Conservation (phyloP, 352 stramenopile genomes). For the Pythium chondricola region DNA sequence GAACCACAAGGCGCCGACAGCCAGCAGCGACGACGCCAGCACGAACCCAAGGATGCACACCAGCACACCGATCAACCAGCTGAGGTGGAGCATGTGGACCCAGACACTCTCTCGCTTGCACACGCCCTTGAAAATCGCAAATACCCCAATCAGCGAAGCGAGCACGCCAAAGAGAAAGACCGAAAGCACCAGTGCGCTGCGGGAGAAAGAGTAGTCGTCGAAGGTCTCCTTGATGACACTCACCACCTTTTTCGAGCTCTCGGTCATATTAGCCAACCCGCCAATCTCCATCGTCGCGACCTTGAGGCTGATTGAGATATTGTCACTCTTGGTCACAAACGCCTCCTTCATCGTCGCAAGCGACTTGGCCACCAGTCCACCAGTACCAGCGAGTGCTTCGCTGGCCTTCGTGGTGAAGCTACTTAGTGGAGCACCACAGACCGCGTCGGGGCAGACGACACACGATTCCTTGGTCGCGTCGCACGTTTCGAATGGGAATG, state of each 20-base stretch:
- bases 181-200: slow-evolving; percentile 62
- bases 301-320: slow-evolving; percentile 35
- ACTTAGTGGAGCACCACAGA: slow-evolving; percentile 45
- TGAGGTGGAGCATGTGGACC: slow-evolving; percentile 73
- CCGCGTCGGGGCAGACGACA: slow-evolving; percentile 37
- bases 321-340: slow-evolving; percentile 34
- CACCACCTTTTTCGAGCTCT: slow-evolving; percentile 52
- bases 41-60: slow-evolving; percentile 81
- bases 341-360: slow-evolving; percentile 28
- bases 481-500: slow-evolving; percentile 48
- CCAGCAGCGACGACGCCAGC: slow-evolving; percentile 58
- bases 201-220: slow-evolving; percentile 71
- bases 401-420: slow-evolving; percentile 29
- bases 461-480: slow-evolving; percentile 38
- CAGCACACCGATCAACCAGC: slow-evolving; percentile 61
- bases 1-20: slow-evolving; percentile 71
- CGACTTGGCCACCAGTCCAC: slow-evolving; percentile 24
- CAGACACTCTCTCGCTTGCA: slow-evolving; percentile 68
- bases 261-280: slow-evolving; percentile 40
- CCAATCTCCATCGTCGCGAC: slow-evolving; percentile 43
- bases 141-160: slow-evolving; percentile 51
- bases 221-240: slow-evolving; percentile 57
- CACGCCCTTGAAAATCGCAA: slow-evolving; percentile 69
- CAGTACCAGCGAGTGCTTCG: slow-evolving; percentile 18
- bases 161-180: slow-evolving; percentile 75